Percentiles rank a stretch among this genome's conserved stretches.
These are phyloP conservation scores for Zygoascus meyerae DNA, from an alignment of 1,139 yeast species.

Conservation along the genomic window DNA sequence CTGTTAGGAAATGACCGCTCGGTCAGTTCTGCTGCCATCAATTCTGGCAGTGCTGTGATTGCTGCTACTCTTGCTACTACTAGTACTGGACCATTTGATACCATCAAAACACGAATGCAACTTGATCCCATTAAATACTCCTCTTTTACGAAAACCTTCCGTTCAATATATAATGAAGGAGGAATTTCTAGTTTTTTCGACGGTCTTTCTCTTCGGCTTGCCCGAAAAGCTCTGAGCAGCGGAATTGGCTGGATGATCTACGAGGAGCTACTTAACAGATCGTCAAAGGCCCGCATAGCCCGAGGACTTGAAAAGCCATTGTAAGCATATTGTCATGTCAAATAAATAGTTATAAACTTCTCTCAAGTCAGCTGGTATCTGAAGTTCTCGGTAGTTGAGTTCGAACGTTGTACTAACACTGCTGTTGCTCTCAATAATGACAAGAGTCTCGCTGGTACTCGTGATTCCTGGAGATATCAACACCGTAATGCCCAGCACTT, in stretches of 20 bases:
- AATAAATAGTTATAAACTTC: neutral
- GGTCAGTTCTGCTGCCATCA: slow-evolving; percentile 18
- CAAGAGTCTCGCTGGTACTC: too few relatives aligned
- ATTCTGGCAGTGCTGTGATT: slow-evolving; percentile 22
- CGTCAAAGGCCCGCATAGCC: neutral
- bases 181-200: slow-evolving; percentile 63
- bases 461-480: too few relatives aligned
- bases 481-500: too few relatives aligned
- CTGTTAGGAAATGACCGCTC: slow-evolving; percentile 9
- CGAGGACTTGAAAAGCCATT: neutral
- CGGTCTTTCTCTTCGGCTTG: slow-evolving; percentile 74
- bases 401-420: too few relatives aligned
- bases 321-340: neutral
- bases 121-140: slow-evolving; percentile 46
- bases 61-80: slow-evolving; percentile 67
- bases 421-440: too few relatives aligned
- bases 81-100: slow-evolving; percentile 91
- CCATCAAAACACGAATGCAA: slow-evolving; percentile 88
- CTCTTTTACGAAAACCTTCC: slow-evolving; percentile 38
- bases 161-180: slow-evolving; percentile 47
- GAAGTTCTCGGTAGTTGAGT: neutral
- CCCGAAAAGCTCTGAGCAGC: slow-evolving; percentile 84
- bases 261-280: slow-evolving; percentile 52
- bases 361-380: neutral
- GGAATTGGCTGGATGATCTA: slow-evolving; percentile 97